Evolutionary conservation across 192 early-diverging fungal species (phyloP), one percentile per base, ranked within the genome.

Genomic region (Coemansia sp.): DNA sequence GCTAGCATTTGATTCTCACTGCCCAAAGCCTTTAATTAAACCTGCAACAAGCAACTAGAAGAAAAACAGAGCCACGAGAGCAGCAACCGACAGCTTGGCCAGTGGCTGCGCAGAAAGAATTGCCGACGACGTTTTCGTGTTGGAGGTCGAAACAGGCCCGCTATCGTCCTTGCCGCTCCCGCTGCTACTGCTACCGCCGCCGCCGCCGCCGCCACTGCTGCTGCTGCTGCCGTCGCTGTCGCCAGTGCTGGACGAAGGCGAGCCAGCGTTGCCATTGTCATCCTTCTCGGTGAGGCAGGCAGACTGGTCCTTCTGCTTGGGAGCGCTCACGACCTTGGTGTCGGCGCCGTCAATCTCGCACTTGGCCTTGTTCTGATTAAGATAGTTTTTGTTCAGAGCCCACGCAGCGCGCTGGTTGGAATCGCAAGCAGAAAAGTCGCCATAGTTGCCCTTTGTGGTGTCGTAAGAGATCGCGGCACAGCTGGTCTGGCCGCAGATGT

Each of bases 301-400:
- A 17, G 25, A 35, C 25, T 40, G n/a, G 42, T 70, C 59, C 3
- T 33, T 32, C 39, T 58, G 52, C 74, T 77, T 67, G 51, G 67
- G 68, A 22, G 50, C 49, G 49, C 51, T 42, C 45, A 66, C 49
- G 21, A 36, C 56, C 42, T 40, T 57, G 34, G 60, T 59, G 11
- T 55, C 60, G 29, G 62, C 71, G 39, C 65, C 71, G 9, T 60
- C 48, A 7, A 63, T 50, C 42, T 58, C 49, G 65, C 71, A 75
- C 57, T 60, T 55, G 3, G 59, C 58, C 40, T 59, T 49, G 17
- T 54, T 59, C 40, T 58, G 43, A 45, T 72, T 78, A 35, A 56
- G 23, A 47, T 55, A 71, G 55, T 65, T 78, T 57, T 67, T 60
- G 69, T 75, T 75, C 23, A 79, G 21, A 23, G 56, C 61, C 68